Evolutionary conservation across 2,329 filamentous ascomycete species (phyloP), one percentile per base, ranked within the genome.

Genomic region (Fonsecaea pedrosoi): DNA sequence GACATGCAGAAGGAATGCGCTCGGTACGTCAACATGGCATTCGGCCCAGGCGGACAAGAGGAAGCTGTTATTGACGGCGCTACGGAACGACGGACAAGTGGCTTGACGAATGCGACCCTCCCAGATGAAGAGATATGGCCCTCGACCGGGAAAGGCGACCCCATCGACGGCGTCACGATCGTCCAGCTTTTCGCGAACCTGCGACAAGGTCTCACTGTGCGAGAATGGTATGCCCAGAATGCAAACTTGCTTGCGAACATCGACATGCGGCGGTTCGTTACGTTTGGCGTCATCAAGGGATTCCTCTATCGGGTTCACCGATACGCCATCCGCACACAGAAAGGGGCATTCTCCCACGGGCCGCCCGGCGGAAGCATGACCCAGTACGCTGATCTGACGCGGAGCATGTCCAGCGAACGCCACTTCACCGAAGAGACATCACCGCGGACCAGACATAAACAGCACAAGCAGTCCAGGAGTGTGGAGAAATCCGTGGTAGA

Each of bases 221-320:
- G 90, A 75, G 91, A 94, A 76, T 98, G 93, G 92, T 89, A 95
- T 71, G 85, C 91, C 66, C 83, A 89, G 37, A 91, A 96, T 77
- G 85, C 88, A 71, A 86, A 90, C 48, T 81, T 91, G 45, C 84
- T 97, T 8, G 83, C 85, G 12, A 89, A 90, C 74, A 88, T 99
- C 65, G 95, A 99, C 77, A 88, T 97, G 63, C 88, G 95, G 12
- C 89, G 95, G 34, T 89, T 99, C 70, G 92, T 98, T 70, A 96
- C 96, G 66, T 99, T 98, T 75, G 95, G 94, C 65, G 86, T 97
- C 66, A 96, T 98, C 77, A 98, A 98, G 80, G 94, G 94, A 15
- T 91, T 96, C 72, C 81, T 99, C 30, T 97, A 97, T 78, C 88
- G 95, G 38, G 90, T 97, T 48, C 92, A 98, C 80, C 96, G 95